phyloP scores from a whole-genome alignment of 768 basidiomycete genomes.

The Tulasnella sp. region DNA sequence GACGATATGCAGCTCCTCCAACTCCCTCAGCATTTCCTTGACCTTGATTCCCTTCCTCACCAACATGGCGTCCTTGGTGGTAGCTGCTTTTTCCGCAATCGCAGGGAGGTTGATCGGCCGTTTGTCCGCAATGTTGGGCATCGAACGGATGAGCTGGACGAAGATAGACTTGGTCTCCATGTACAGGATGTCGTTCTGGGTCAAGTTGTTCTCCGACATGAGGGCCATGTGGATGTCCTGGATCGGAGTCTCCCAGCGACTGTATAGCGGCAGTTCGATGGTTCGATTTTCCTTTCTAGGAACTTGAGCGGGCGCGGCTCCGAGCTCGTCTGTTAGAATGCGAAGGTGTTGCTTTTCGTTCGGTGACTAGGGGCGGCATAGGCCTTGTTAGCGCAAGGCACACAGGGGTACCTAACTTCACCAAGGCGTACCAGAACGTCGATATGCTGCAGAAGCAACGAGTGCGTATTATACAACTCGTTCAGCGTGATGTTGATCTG shows the following conservation, averaged over 20 bases:
- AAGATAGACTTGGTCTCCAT: conserved; percentile 99
- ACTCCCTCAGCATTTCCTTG: conserved; percentile 95
- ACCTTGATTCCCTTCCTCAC: conserved; percentile 98
- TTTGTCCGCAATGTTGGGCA: conserved; percentile 75
- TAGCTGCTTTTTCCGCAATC: conserved; percentile 91
- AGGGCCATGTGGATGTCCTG: conserved; percentile 95
- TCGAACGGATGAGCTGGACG: conserved; percentile 91
- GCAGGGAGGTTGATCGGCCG: conserved; percentile 81
- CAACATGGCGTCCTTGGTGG: conserved; percentile 91
- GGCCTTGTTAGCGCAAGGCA: neutral
- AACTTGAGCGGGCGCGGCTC: conserved; percentile 86
- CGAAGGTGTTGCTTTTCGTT: conserved; percentile 97
- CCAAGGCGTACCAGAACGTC: conserved; percentile 69
- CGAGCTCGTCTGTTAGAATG: conserved; percentile 93
- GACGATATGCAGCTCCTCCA: conserved; percentile 83
- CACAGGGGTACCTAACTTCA: neutral
- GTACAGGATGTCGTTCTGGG: conserved; percentile 96
- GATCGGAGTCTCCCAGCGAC: conserved; percentile 98
- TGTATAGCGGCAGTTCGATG: conserved; percentile 85
- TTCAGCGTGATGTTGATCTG: conserved; percentile 98
- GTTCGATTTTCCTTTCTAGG: conserved; percentile 97
- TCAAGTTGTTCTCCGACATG: conserved; percentile 82
- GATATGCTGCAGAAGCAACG: conserved; percentile 88
- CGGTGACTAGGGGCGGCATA: conserved; percentile 66
- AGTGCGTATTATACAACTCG: conserved; percentile 98